Conservation (phyloP, 257 asterid genomes). For the Apocynum venetum region DNA sequence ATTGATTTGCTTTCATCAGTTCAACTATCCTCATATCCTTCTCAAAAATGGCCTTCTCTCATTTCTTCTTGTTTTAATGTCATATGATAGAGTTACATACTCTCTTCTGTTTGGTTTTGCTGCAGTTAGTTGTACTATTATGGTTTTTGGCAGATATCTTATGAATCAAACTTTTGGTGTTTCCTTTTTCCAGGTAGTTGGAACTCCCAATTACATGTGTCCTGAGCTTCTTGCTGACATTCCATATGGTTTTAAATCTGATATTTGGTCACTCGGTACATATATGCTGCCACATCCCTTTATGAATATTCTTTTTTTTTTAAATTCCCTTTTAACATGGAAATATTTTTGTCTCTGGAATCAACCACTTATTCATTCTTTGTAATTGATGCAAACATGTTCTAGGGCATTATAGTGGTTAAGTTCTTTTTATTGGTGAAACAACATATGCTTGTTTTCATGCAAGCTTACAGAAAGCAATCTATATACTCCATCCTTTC, state of each 20-base stretch:
- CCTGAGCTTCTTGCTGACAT: constrained; percentile 99
- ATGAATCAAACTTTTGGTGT: constrained; percentile 5
- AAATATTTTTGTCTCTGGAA: not conserved
- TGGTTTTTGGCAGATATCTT: constrained; percentile 7
- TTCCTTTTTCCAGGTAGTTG: constrained; percentile 66
- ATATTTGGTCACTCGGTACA: constrained; percentile 98
- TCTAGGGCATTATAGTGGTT: not conserved
- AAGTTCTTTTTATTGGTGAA: not conserved
- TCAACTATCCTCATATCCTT: not conserved
- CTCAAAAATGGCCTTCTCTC: not conserved
- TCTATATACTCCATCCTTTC: not conserved
- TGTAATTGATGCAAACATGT: not conserved
- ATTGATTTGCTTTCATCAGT: not conserved
- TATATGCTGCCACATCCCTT: not conserved
- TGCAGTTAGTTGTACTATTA: constrained; percentile 10
- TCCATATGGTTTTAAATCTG: constrained; percentile 96
- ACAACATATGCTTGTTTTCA: not conserved
- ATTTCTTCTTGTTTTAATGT: not conserved
- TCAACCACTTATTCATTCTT: not conserved
- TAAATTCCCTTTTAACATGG: not conserved
- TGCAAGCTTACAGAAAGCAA: not conserved
- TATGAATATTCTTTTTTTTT: not conserved
- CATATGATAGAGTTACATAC: not conserved
- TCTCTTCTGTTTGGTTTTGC: not conserved
- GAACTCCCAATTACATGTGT: constrained; percentile 99